Base-by-base conservation (phyloP, 2,329 filamentous ascomycete genomes). In the Verticillium tricorpus region DNA sequence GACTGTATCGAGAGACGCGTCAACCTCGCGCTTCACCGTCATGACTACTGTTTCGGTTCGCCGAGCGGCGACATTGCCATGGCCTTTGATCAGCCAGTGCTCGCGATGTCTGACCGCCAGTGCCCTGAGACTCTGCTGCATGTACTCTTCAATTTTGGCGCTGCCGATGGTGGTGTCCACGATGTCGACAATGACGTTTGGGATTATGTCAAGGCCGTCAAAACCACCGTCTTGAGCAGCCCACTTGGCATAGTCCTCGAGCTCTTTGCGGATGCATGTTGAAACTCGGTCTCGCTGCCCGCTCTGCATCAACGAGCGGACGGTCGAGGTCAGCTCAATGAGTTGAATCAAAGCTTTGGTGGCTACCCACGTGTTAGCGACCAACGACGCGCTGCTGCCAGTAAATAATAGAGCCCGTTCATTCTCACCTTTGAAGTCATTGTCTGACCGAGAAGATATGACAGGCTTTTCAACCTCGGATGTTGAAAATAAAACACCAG, bases 181-280 rank as follows among this genome's bases (percentile, higher is more conserved):
- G 5, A 75, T 65, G 57, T 77, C 76, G 28, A 72, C 70, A 31
- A 76, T 64, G 37, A 79, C 69, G 62, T 80, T 80, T 14, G 77
- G 76, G 2, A 78, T 68, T 34, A 72, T 69, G 2, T 71, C 67
- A 3, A 75, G 67, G 45, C 72, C 65, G 7, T 66, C 64, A 64
- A 76, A 79, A 28, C 70, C 71, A 19, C 75, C 78, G 39, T 80
- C 78, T 15, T 73, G 69, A n/a, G 75, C 73, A 1, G 78, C 76
- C 78, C 78, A 80, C 22, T 64, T 69, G n/a, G 77, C 58, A 58
- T 75, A 78, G 40, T 67, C 68, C 31, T 72, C 70, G 1, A 80
- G 61, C 15, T 71, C 69, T 56, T 68, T 73, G 56, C 74, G 74
- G 58, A 80, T 74, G 31, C 73, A 66, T 0, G 40, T 56, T 0